Percentiles rank a stretch among this genome's conserved stretches.
Conservation (phyloP, 139 green algal genomes). For the Haematococcus lacustris region DNA sequence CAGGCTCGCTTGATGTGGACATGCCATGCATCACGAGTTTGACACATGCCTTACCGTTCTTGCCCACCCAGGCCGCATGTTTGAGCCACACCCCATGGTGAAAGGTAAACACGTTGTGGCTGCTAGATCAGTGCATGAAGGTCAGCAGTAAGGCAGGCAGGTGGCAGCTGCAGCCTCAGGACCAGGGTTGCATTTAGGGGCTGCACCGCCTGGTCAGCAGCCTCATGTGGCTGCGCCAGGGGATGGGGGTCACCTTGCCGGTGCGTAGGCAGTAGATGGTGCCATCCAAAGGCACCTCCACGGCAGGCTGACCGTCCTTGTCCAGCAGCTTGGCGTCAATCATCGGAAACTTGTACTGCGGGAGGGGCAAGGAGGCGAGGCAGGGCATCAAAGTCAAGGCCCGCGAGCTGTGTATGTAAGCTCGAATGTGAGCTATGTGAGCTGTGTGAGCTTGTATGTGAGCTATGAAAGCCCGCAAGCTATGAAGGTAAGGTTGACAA, state of each 20-base stretch:
- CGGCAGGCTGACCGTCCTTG: constrained; percentile 19
- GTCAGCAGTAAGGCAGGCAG: neutral
- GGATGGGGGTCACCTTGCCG: constrained; percentile 65
- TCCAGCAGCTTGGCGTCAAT: neutral
- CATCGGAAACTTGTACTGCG: constrained; percentile 7
- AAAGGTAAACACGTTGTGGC: too few relatives aligned
- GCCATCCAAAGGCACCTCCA: constrained; percentile 62
- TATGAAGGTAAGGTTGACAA: too few relatives aligned
- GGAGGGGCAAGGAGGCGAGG: too few relatives aligned
- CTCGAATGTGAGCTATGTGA: too few relatives aligned
- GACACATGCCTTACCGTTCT: too few relatives aligned
- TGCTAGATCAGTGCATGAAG: neutral
- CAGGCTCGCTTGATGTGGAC: too few relatives aligned
- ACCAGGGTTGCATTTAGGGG: neutral
- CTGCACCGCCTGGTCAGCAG: neutral
- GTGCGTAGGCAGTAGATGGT: constrained; percentile 65
- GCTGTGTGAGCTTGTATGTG: too few relatives aligned
- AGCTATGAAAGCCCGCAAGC: too few relatives aligned
- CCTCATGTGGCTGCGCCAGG: too few relatives aligned
- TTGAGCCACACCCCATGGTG: neutral
- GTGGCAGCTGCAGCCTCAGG: neutral
- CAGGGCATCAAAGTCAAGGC: too few relatives aligned
- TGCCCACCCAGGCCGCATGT: neutral
- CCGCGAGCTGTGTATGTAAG: too few relatives aligned
- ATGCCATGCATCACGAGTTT: too few relatives aligned